Conservation (phyloP, 2,329 filamentous ascomycete genomes). For the Exophiala bonariae region DNA sequence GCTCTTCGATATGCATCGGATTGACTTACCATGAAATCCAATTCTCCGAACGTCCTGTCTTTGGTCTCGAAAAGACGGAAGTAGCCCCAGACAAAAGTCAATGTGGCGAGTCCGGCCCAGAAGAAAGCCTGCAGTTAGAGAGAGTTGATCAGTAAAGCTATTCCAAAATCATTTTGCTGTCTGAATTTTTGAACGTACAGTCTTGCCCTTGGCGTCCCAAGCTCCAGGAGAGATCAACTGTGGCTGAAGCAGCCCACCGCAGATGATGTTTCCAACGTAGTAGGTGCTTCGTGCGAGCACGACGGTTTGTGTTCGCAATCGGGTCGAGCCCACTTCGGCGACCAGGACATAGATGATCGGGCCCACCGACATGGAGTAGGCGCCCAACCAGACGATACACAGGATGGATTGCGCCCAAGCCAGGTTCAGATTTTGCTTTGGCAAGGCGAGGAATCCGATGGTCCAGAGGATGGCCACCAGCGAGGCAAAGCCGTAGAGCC, state of each 20-base stretch:
- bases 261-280: conserved; percentile 41
- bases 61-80: conserved; percentile 44
- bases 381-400: conserved; percentile 35
- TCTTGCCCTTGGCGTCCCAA: conserved; percentile 37
- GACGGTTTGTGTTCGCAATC: conserved; percentile 56
- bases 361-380: conserved; percentile 56
- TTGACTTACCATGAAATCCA: conserved; percentile 38
- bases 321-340: conserved; percentile 54
- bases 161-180: too few relatives aligned
- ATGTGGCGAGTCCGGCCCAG: conserved; percentile 36
- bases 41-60: conserved; percentile 39
- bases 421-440: conserved; percentile 32
- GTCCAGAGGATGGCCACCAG: conserved; percentile 32
- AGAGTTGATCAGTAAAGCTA: too few relatives aligned
- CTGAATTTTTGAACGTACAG: too few relatives aligned
- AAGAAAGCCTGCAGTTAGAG: conserved; percentile 37
- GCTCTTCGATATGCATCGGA: too few relatives aligned
- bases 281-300: conserved; percentile 53
- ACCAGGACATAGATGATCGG: conserved; percentile 57
- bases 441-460: conserved; percentile 32
- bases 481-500: conserved; percentile 34
- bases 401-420: conserved; percentile 32
- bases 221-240: conserved; percentile 33
- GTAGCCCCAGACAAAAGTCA: conserved; percentile 41
- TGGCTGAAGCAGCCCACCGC: conserved; percentile 34